Conservation (phyloP, 2,329 filamentous ascomycete species). For the Phialemoniopsis sp. region DNA sequence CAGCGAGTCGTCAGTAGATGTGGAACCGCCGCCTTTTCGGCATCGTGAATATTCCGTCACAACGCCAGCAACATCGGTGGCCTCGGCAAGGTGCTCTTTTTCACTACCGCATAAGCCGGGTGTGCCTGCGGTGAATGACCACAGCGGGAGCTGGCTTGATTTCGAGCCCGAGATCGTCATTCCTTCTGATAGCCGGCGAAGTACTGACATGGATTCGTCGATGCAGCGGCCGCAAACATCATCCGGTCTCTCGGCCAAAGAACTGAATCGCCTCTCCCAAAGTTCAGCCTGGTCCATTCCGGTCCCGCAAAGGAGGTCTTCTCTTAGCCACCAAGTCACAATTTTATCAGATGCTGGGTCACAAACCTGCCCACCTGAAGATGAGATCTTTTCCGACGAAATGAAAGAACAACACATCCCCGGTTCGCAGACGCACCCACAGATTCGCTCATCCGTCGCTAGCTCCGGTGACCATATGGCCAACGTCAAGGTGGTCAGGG, state of each 20-base stretch:
- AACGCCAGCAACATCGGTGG: constrained; percentile 34
- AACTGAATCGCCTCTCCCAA: background rate
- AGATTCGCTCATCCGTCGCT: too few species aligned
- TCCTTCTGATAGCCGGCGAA: too few species aligned
- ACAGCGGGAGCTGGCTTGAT: constrained; percentile 17
- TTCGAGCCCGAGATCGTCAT: constrained; percentile 12
- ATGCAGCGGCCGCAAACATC: background rate
- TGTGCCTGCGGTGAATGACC: background rate
- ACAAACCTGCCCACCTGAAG: too few species aligned
- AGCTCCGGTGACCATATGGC: too few species aligned
- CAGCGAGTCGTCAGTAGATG: constrained; percentile 26
- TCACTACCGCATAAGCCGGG: constrained; percentile 13
- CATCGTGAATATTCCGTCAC: constrained; percentile 30
- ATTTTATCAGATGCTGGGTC: too few species aligned
- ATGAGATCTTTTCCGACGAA: too few species aligned
- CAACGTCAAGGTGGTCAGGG: too few species aligned
- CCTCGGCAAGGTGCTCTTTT: constrained; percentile 23
- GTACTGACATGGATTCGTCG: too few species aligned
- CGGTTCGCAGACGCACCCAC: too few species aligned
- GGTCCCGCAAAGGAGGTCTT: constrained; percentile 9
- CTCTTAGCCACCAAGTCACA: constrained; percentile 7
- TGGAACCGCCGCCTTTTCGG: constrained; percentile 24
- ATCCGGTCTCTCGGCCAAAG: background rate
- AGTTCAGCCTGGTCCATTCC: background rate
- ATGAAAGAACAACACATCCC: too few species aligned